Percentiles rank a stretch among this genome's conserved stretches.
Evolutionary conservation across 2,329 filamentous ascomycete species (phyloP).

Genomic region (Arthrobotrys sphaeroides): DNA sequence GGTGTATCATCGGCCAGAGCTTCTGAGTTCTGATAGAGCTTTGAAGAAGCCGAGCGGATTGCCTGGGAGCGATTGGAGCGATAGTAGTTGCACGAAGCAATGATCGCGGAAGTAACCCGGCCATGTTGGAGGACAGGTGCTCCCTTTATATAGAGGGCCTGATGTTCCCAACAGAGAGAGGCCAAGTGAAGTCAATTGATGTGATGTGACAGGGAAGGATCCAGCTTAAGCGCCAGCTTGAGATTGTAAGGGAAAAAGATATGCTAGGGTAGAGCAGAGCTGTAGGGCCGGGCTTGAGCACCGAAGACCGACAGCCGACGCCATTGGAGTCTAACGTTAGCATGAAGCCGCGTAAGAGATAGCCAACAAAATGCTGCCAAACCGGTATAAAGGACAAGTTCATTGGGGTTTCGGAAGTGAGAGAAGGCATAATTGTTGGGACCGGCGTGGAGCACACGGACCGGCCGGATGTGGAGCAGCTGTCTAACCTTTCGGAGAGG

Average conservation of each 20-base stretch:
- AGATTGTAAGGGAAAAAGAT: background rate
- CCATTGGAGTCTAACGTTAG: conserved; percentile 25
- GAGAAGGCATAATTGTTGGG: conserved; percentile 48
- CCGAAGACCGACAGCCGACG: conserved; percentile 33
- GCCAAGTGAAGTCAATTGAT: no score
- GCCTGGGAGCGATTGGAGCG: conserved; percentile 17
- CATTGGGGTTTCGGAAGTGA: conserved; percentile 4
- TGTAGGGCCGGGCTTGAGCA: conserved; percentile 24
- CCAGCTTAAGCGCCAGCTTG: conserved; percentile 21
- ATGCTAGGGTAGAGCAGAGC: conserved; percentile 1
- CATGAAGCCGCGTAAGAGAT: conserved; percentile 1
- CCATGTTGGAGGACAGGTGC: conserved; percentile 49
- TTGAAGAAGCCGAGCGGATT: conserved; percentile 13
- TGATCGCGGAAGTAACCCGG: conserved; percentile 41
- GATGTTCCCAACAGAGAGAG: conserved; percentile 19
- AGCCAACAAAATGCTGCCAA: conserved; percentile 2
- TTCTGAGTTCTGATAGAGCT: conserved; percentile 7
- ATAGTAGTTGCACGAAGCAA: conserved; percentile 46
- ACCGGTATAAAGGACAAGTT: no score
- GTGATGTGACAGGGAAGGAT: background rate
- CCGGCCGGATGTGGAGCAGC: conserved; percentile 28
- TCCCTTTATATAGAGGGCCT: conserved; percentile 32
- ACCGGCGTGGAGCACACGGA: conserved; percentile 20
- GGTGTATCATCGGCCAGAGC: conserved; percentile 10
- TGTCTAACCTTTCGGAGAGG: conserved; percentile 31